Evolutionary conservation across 257 asterid species (phyloP).

Genomic region (Przewalskia tangutica): DNA sequence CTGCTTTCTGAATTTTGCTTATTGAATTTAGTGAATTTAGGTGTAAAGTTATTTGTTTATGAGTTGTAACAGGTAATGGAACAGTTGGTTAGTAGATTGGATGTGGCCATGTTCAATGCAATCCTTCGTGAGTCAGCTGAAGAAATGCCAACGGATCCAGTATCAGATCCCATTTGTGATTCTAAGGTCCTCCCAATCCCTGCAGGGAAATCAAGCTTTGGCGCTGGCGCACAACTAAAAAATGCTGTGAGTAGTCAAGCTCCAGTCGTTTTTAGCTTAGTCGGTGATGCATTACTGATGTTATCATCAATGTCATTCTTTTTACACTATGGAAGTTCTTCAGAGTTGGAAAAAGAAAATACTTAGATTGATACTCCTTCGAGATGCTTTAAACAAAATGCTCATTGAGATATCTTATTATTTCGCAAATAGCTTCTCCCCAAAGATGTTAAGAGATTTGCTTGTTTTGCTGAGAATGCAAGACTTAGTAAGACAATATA

Average conservation of each 20-base stretch:
- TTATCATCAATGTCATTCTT: not conserved
- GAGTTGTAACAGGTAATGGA: slow-evolving; percentile 60
- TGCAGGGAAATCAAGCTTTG: slow-evolving; percentile 75
- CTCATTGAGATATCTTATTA: not conserved
- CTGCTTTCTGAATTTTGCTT: not conserved
- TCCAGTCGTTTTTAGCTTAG: not conserved
- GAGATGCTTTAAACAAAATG: not conserved
- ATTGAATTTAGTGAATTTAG: not conserved
- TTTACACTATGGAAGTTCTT: not conserved
- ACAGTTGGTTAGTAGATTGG: slow-evolving; percentile 79
- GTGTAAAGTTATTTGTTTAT: not conserved
- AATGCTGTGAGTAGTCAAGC: slow-evolving; percentile 56
- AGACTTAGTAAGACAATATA: not conserved
- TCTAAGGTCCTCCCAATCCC: slow-evolving; percentile 73
- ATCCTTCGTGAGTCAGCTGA: slow-evolving; percentile 75
- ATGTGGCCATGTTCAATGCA: slow-evolving; percentile 94
- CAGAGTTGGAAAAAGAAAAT: not conserved
- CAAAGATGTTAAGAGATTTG: not conserved
- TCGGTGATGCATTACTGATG: not conserved
- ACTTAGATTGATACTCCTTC: not conserved
- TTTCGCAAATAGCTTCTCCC: not conserved
- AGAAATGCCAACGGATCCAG: slow-evolving; percentile 88
- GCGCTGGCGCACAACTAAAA: slow-evolving; percentile 84
- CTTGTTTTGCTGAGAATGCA: not conserved
- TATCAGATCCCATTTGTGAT: slow-evolving; percentile 85